Evolutionary conservation across 2,329 filamentous ascomycete species (phyloP), one percentile per base, ranked within the genome.

Genomic region (Diaporthe sp.): DNA sequence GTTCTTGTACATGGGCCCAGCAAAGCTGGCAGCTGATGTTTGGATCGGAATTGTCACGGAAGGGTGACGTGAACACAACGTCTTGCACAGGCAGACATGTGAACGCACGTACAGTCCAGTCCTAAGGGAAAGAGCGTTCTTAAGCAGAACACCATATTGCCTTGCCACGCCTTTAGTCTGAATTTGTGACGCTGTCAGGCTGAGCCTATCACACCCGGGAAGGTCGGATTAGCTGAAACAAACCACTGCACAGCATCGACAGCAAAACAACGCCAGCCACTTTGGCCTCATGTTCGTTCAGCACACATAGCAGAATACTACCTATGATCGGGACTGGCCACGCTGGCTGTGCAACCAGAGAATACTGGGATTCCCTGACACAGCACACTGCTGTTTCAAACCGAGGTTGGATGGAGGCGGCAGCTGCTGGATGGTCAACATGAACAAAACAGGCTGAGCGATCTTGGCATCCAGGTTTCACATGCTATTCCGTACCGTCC

Each of bases 161-260:
- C 40, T 68, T 68, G 64, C 64, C 64, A 54, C 64, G 13, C 7
- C 30, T 54, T 52, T 68, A 54, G 64, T 68, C 64, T 54, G 64
- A 54, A 54, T 28, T 68, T 22, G 47, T 68, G 47, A 54, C 47
- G 64, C 64, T 68, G 64, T 40, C 47, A 68, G 64, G 45, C 64
- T 68, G 64, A 52, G 64, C 64, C 64, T 68, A 54, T 68, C 47
- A 68, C 45, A 35, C 64, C 47, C 47, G 22, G 64, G 30, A 40
- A 28, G 64, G 64, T 68, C 64, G 64, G 64, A 54, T 54, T 54
- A 40, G 28, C 22, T 68, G 64, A 68, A 68, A 68, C 64, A 68
- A 68, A 68, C 64, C 64, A 68, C 47, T 68, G 64, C 64, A 54
- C 64, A 68, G 64, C 64, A 68, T 68, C 47, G 47, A 54, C 64